Conservation (phyloP, 129 eudicot species). For the Centaurea solstitialis region DNA sequence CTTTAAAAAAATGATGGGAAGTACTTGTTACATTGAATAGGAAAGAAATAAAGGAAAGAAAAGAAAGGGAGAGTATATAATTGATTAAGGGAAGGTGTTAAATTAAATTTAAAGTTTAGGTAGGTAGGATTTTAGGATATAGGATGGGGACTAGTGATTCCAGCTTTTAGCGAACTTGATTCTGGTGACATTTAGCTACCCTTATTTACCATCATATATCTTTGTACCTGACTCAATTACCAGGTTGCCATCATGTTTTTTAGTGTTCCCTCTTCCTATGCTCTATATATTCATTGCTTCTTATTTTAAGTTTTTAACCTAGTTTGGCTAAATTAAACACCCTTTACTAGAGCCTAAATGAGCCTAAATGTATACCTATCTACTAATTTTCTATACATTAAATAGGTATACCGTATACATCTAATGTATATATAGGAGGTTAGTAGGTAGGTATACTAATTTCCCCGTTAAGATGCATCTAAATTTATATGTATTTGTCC, state of each 20-base stretch:
- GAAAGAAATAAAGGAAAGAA: neutral
- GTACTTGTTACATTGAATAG: neutral
- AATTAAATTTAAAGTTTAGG: neutral
- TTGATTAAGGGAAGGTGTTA: slow-evolving; percentile 1
- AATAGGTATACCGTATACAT: too few relatives aligned
- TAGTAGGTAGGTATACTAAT: too few relatives aligned
- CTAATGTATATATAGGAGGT: too few relatives aligned
- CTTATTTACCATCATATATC: neutral
- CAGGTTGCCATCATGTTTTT: slow-evolving; percentile 13
- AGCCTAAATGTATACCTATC: too few relatives aligned
- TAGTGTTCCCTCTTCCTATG: slow-evolving; percentile 1
- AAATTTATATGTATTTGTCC: too few relatives aligned
- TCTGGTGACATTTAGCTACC: slow-evolving; percentile 9
- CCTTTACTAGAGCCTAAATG: too few relatives aligned
- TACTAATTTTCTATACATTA: too few relatives aligned
- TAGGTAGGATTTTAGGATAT: neutral
- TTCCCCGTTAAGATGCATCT: too few relatives aligned
- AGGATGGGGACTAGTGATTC: slow-evolving; percentile 16
- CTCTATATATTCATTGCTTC: neutral
- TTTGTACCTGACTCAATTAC: slow-evolving; percentile 15
- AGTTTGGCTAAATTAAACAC: too few relatives aligned
- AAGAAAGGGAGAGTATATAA: too few relatives aligned
- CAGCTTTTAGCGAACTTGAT: slow-evolving; percentile 19
- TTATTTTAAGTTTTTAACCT: too few relatives aligned
- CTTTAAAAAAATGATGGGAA: neutral